Evolutionary conservation across 306 rosid genomes (phyloP).

Genomic region (Arachis hypogaea): DNA sequence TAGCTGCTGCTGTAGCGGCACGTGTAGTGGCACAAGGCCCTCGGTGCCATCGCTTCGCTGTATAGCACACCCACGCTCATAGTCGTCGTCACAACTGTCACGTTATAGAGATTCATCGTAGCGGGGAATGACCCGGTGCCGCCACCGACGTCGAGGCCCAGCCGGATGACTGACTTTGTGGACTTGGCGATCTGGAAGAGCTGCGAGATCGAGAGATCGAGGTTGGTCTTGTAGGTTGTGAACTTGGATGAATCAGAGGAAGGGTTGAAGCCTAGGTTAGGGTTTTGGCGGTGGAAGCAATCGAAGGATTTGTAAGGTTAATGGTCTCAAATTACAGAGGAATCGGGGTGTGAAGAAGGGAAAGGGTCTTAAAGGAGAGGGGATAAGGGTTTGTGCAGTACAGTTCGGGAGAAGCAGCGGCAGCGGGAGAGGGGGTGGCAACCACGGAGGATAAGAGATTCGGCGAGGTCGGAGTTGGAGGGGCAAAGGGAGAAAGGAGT

Average conservation of each 20-base stretch:
- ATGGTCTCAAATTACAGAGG: conserved; percentile 62
- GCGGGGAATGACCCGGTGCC: conserved; percentile 92
- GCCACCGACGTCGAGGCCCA: conserved; percentile 50
- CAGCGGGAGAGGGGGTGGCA: no score
- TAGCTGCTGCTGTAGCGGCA: conserved; percentile 84
- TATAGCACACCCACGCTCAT: conserved; percentile 82
- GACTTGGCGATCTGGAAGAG: no score
- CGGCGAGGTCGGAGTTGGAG: no score
- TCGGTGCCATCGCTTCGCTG: conserved; percentile 74
- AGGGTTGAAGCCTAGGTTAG: conserved; percentile 65
- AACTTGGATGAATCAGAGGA: no score
- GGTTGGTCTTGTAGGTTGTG: no score
- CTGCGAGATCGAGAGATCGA: no score
- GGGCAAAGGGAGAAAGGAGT: no score
- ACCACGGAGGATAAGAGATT: no score
- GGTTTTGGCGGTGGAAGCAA: conserved; percentile 61
- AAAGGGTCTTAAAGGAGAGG: no score
- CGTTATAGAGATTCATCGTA: conserved; percentile 72
- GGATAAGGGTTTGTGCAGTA: no score
- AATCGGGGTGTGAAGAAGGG: conserved; percentile 53
- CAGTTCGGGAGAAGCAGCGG: no score
- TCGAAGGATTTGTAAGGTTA: conserved; percentile 73
- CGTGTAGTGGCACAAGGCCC: conserved; percentile 94
- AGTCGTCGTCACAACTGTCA: conserved; percentile 78
- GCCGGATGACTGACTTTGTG: no score